Evolutionary conservation across 2,329 filamentous ascomycete species (phyloP), one percentile per base, ranked within the genome.

Genomic region (Botryosphaeria dothidea): DNA sequence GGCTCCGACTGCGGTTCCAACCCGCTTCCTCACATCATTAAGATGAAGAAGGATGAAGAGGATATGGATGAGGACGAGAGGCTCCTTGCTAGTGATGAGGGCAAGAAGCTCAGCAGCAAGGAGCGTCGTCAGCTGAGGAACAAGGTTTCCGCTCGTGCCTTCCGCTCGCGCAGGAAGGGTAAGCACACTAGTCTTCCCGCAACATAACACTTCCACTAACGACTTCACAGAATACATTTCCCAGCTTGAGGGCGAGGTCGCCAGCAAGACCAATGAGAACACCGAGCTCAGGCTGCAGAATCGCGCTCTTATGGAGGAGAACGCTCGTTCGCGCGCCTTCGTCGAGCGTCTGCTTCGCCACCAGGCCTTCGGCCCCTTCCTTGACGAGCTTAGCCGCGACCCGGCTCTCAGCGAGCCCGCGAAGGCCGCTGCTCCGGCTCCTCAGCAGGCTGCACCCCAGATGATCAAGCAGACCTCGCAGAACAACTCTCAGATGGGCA

Each of bases 41-140:
- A 89, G 68, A 80, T 86, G 68, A 93, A 90, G 85, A 98, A 98
- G 84, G 93, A 97, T 49, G 93, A 98, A 73, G 93, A 97, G 67
- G 94, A 98, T 62, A 98, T 99, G 94, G 95, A 99, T 71, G 94
- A 97, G 78, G 95, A 98, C 72, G 95, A 98, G 84, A 87, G 92
- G 70, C 84, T 97, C 9, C 84, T 97, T 54, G 92, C 92, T n/a
- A 97, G 93, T 67, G 95, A 99, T 73, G 94, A 97, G 80, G 95
- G 94, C 73, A 99, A 99, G 89, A 97, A 97, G 83, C 86, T 99
- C n/a, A 95, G 90, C 80, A 96, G 92, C 84, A 98, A 98, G 82
- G 93, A 98, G 80, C 90, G 95, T 67, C 90, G 95, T 70, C 95
- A 98, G 79, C 86, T 99, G n/a, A 88, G 95, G 69, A 99, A 99